Conservation (phyloP, 2,329 filamentous ascomycete genomes). For the Diaporthe caulivora region DNA sequence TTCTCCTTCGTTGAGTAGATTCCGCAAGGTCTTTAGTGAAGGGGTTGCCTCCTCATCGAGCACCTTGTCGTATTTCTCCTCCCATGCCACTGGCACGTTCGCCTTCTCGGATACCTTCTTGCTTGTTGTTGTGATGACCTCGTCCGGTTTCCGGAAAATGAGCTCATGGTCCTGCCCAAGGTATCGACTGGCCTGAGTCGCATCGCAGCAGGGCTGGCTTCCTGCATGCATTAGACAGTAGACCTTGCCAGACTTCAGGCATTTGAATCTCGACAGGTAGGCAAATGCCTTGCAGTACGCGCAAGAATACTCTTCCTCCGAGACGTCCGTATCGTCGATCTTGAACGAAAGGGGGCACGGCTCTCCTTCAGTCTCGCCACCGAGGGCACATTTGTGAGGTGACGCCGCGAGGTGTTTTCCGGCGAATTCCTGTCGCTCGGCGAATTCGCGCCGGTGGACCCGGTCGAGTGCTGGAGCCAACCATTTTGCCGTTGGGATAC, state of each 20-base stretch:
- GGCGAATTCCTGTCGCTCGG: constrained; percentile 76
- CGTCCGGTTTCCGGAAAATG: constrained; percentile 81
- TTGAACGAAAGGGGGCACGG: constrained; percentile 72
- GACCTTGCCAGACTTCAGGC: constrained; percentile 82
- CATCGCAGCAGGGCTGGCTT: constrained; percentile 82
- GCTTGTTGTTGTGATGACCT: constrained; percentile 74
- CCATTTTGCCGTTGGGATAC: constrained; percentile 95
- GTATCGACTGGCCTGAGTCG: constrained; percentile 75
- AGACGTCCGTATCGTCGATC: constrained; percentile 79
- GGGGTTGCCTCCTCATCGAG: constrained; percentile 88
- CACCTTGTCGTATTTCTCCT: constrained; percentile 87
- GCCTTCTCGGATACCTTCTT: constrained; percentile 89
- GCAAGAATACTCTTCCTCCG: constrained; percentile 94
- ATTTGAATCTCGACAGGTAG: constrained; percentile 92
- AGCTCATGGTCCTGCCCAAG: constrained; percentile 78
- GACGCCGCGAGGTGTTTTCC: constrained; percentile 70
- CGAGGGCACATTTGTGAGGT: constrained; percentile 67
- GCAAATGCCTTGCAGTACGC: constrained; percentile 91
- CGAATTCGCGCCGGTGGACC: constrained; percentile 79
- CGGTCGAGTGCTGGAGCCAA: constrained; percentile 87
- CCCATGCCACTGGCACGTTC: constrained; percentile 87
- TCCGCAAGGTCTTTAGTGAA: constrained; percentile 86
- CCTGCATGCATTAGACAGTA: constrained; percentile 88
- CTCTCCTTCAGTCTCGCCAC: constrained; percentile 57
- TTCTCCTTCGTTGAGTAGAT: constrained; percentile 91